Evolutionary conservation across 2,329 filamentous ascomycete species (phyloP).

Genomic region (Sporothrix curviconia): DNA sequence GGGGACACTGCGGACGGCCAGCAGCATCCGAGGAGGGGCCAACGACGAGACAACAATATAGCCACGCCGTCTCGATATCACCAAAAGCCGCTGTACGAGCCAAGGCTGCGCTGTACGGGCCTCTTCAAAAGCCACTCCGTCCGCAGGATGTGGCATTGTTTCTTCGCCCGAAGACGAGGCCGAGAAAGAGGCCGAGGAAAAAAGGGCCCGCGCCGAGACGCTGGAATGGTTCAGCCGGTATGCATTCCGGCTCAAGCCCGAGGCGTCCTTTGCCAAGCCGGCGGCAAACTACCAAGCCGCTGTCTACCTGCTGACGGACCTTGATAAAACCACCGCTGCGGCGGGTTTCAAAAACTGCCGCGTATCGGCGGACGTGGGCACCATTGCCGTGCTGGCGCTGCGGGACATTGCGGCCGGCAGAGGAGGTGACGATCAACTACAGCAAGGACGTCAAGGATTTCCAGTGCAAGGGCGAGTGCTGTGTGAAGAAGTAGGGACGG

Average conservation of each 20-base stretch:
- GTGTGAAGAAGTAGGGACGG: constrained; percentile 3
- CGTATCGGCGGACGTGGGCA: too few relatives aligned
- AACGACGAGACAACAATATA: too few relatives aligned
- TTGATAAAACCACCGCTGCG: constrained; percentile 33
- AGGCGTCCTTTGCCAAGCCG: constrained; percentile 9
- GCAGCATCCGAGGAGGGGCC: too few relatives aligned
- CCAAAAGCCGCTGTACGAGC: too few relatives aligned
- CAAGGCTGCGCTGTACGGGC: too few relatives aligned
- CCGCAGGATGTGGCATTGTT: too few relatives aligned
- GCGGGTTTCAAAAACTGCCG: constrained; percentile 24
- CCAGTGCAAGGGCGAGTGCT: constrained; percentile 24
- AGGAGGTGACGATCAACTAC: constrained; percentile 35
- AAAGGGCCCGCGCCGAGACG: constrained; percentile 11
- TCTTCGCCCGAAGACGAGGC: not conserved
- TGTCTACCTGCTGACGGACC: constrained; percentile 21
- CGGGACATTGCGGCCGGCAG: constrained; percentile 24
- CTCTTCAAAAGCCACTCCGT: too few relatives aligned
- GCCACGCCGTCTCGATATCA: too few relatives aligned
- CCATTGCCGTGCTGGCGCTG: constrained; percentile 16
- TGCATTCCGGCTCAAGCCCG: constrained; percentile 20
- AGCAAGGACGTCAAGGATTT: constrained; percentile 24
- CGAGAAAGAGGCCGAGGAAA: not conserved
- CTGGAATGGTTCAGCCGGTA: constrained; percentile 21
- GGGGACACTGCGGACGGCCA: too few relatives aligned
- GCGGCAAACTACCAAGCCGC: constrained; percentile 17